Base-by-base conservation (phyloP, 495 filamentous ascomycete species). In the Recurvomyces mirabilis region DNA sequence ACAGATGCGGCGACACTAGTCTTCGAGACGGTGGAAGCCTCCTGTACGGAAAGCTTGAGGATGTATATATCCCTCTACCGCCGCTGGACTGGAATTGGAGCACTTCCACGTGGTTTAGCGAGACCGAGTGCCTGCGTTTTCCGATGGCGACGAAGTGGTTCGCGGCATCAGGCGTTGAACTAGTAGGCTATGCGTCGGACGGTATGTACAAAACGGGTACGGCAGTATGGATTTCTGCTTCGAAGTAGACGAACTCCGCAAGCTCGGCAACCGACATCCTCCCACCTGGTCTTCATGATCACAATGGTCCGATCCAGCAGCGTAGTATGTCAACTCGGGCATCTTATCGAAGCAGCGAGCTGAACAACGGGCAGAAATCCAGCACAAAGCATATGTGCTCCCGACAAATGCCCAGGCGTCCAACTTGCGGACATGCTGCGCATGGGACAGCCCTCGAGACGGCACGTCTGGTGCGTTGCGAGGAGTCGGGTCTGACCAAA, bases 21-120 rank as follows among this genome's bases (percentile, higher is more conserved):
- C n/a, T n/a, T n/a, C n/a, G n/a, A n/a, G n/a, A n/a, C n/a, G n/a
- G n/a, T n/a, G n/a, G n/a, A n/a, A n/a, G n/a, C n/a, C n/a, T n/a
- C n/a, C n/a, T n/a, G n/a, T n/a, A n/a, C n/a, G n/a, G n/a, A n/a
- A n/a, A n/a, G n/a, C n/a, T n/a, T n/a, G n/a, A n/a, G n/a, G n/a
- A n/a, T n/a, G n/a, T n/a, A n/a, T n/a, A n/a, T n/a, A n/a, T n/a
- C n/a, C n/a, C n/a, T n/a, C n/a, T n/a, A n/a, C n/a, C n/a, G n/a
- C n/a, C n/a, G n/a, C n/a, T n/a, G n/a, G n/a, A n/a, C n/a, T n/a
- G n/a, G n/a, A n/a, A n/a, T n/a, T n/a, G 14, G 34, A 37, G 3
- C 17, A 18, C 19, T 43, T 32, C 23, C 40, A 43, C 40, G 40
- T 43, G 40, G 40, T 43, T 43, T 43, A 28, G 40, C 40, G 40